Conservation (phyloP, 176 grass and related monocot species). For the Zizania latifolia region DNA sequence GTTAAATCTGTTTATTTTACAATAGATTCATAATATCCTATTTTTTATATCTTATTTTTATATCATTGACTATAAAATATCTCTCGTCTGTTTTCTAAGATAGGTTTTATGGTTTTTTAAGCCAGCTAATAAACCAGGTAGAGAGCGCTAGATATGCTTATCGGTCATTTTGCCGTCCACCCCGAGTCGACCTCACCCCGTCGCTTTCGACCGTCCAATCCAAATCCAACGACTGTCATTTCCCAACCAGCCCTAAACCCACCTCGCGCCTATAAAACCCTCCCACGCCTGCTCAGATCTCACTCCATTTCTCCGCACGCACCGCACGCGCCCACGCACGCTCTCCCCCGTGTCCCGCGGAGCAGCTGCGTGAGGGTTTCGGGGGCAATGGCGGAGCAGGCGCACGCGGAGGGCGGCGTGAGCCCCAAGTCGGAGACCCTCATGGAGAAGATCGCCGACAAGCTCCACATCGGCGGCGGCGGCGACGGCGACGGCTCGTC, state of each 20-base stretch:
- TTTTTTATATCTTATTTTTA: no score
- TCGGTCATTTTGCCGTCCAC: no score
- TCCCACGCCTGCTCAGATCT: not conserved
- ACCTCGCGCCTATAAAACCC: slow-evolving; percentile 31
- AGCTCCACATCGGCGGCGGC: slow-evolving; percentile 47
- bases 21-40: no score
- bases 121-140: no score
- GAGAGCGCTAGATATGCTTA: no score
- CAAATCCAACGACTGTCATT: slow-evolving; percentile 37
- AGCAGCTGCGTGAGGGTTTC: slow-evolving; percentile 4
- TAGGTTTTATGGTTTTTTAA: no score
- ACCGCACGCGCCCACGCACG: not conserved
- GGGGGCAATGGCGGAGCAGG: slow-evolving; percentile 57
- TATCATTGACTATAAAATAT: no score
- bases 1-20: no score
- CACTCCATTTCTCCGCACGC: not conserved
- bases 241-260: slow-evolving; percentile 22
- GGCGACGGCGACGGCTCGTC: slow-evolving; percentile 22
- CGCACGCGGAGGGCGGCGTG: slow-evolving; percentile 50
- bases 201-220: slow-evolving; percentile 9
- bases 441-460: slow-evolving; percentile 71
- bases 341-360: slow-evolving; percentile 13
- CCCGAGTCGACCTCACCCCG: not conserved
- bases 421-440: slow-evolving; percentile 47
- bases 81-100: no score